Evolutionary conservation across 73 alveolate species (phyloP), one percentile per base, ranked within the genome.

Genomic region (Symbiodinium pilosum): DNA sequence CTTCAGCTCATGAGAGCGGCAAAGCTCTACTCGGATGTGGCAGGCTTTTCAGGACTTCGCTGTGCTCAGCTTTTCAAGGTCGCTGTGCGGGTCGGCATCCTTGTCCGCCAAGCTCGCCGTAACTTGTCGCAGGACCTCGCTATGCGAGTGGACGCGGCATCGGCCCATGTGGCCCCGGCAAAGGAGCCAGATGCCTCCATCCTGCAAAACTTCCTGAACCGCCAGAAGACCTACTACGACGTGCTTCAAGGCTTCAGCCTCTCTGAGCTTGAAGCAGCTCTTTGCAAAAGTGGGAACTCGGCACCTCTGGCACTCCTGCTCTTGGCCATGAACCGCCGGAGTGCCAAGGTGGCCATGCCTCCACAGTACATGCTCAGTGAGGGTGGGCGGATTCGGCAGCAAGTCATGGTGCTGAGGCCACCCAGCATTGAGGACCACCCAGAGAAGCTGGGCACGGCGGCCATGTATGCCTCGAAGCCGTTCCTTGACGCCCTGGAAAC

Each of bases 401-500:
- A 84, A 30, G 92, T 84, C 32, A 84, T 84, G 92, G 92, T 71
- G 30, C 73, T 84, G 69, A 1, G 73, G 42, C 44, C 92, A 24
- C 92, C 71, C 71, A 40, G n/a, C 28, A 68, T n/a, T 30, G 43
- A 43, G 92, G 32, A 20, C 41, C n/a, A n/a, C n/a, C n/a, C n/a
- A n/a, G n/a, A n/a, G n/a, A n/a, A n/a, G n/a, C 43, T 84, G 12
- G 92, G 92, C 34, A 24, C 92, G 24, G 8, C 34, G 34, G 43
- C 73, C 75, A 42, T 42, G 69, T 84, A 43, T 43, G 92, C 92
- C 56, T 84, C 92, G 43, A 84, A 84, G 92, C 92, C 92, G 11
- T 84, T 84, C 26, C 73, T 21, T 41, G 92, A 84, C 43, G 92
- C 73, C 28, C n/a, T n/a, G n/a, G n/a, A n/a, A n/a, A n/a, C n/a